Percentiles rank a stretch among this genome's conserved stretches.
Conservation (phyloP, 2,329 filamentous ascomycete species). For the Orbilia blumenaviensis region DNA sequence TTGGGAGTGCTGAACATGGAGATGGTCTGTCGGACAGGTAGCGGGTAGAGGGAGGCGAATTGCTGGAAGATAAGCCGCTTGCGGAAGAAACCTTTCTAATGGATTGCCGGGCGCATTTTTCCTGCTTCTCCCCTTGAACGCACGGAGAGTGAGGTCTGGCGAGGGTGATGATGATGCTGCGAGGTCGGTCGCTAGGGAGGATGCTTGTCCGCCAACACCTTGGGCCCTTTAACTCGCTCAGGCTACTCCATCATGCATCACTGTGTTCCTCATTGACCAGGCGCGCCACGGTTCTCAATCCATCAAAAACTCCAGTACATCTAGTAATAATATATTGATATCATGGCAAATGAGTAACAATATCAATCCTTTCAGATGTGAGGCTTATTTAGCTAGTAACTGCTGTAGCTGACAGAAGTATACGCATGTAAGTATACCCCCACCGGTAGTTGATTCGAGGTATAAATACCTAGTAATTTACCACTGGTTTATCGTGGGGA, state of each 20-base stretch:
- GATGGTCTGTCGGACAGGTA: constrained; percentile 1
- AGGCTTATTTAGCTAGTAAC: too few species aligned
- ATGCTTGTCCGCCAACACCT: constrained; percentile 5
- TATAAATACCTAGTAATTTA: too few species aligned
- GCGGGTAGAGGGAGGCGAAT: background rate
- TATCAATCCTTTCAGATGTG: too few species aligned
- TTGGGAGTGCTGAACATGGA: constrained; percentile 36
- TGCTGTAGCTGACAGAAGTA: too few species aligned
- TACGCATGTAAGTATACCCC: too few species aligned
- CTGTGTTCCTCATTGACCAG: too few species aligned
- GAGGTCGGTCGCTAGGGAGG: background rate
- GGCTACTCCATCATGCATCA: background rate
- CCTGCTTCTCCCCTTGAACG: background rate
- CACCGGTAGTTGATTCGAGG: too few species aligned
- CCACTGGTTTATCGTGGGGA: too few species aligned
- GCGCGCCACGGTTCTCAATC: too few species aligned
- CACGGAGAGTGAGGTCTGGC: background rate
- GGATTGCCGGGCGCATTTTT: constrained; percentile 10
- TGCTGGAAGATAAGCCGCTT: background rate
- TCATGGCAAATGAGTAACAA: too few species aligned
- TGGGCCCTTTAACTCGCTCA: background rate
- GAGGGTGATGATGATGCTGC: background rate
- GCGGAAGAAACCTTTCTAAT: constrained; percentile 13
- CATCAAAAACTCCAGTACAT: too few species aligned
- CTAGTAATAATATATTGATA: too few species aligned